Evolutionary conservation across 805 yeast species (phyloP), one percentile per base, ranked within the genome.

Genomic region (Jamesozyma jinghongensis): DNA sequence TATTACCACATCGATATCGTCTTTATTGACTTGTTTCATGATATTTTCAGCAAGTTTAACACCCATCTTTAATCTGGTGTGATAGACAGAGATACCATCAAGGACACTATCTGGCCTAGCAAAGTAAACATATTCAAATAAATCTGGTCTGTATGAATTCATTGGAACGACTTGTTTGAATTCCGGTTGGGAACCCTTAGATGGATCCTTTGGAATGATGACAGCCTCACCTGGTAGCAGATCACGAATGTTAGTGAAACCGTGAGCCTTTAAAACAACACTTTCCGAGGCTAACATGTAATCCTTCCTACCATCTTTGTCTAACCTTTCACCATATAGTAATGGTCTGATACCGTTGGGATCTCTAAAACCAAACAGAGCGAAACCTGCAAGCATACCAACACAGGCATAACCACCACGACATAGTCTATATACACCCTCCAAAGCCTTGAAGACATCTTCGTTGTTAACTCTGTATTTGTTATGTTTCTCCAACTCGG

Each of bases 401-500:
- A 81, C 78, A 67, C 96, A 87, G 1, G 97, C 97, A 61, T 86
- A 92, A n/a, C 96, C 97, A 48, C 98, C 98, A 60, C 95, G 79
- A 50, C 90, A 81, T 52, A 73, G 68, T 34, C 77, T 69, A 71
- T 75, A 85, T 20, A 92, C 85, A 42, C 94, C 96, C 43, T 74
- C 73, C 41, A 92, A 68, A 5, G 97, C 97, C 37, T 73, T 71
- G 65, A 90, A 86, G 38, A 92, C 73, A 71, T 92, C 98, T 44
- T 74, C 81, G 58, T 81, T 85, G 68, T 86, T 85, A 49, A 92
- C 94, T 68, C 98, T 81, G 41, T 82, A 82, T 68, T 92, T 92
- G 70, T 88, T 86, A 63, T 85, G 83, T 53, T 83, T 82, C 49
- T 86, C 95, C 52, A 92, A 71, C 62, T 87, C 95, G 37, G 88